Evolutionary conservation across 176 grass and related monocot species (phyloP).

Genomic region (Areca catechu): DNA sequence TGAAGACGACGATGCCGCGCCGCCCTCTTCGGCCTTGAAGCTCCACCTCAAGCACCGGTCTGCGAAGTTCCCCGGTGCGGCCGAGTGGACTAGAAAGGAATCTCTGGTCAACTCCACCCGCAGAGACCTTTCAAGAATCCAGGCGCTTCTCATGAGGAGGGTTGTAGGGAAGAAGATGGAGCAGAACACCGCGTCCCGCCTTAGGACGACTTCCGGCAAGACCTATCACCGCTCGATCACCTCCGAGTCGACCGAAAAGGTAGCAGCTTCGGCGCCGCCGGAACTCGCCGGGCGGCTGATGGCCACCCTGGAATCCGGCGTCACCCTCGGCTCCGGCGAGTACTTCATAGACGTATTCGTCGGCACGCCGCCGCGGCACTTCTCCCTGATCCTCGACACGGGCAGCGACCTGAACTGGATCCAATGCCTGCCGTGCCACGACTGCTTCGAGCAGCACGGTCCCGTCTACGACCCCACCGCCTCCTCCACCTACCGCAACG

Average conservation of each 20-base stretch:
- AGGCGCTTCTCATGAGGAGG: conserved; percentile 28
- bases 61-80: conserved; percentile 7
- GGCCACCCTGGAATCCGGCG: conserved; percentile 72
- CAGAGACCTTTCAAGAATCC: conserved; percentile 50
- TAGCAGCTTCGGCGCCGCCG: conserved; percentile 6
- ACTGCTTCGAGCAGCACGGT: conserved; percentile 79
- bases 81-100: conserved; percentile 29
- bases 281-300: conserved; percentile 51
- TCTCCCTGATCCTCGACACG: conserved; percentile 90
- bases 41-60: conserved; percentile 44
- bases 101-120: conserved; percentile 30
- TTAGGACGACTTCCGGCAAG: not conserved
- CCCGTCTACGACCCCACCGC: conserved; percentile 55
- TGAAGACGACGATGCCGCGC: not conserved
- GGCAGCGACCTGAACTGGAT: conserved; percentile 99
- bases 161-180: not conserved
- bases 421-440: conserved; percentile 75
- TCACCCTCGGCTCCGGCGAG: conserved; percentile 71
- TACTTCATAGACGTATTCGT: conserved; percentile 84
- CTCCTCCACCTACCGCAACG: conserved; percentile 63
- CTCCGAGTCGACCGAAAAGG: not conserved
- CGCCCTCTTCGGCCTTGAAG: conserved; percentile 27
- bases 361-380: conserved; percentile 76
- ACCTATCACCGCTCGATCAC: not conserved
- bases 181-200: not conserved